Evolutionary conservation across 2,329 filamentous ascomycete species (phyloP).

Genomic region (Trichoderma hamatum): DNA sequence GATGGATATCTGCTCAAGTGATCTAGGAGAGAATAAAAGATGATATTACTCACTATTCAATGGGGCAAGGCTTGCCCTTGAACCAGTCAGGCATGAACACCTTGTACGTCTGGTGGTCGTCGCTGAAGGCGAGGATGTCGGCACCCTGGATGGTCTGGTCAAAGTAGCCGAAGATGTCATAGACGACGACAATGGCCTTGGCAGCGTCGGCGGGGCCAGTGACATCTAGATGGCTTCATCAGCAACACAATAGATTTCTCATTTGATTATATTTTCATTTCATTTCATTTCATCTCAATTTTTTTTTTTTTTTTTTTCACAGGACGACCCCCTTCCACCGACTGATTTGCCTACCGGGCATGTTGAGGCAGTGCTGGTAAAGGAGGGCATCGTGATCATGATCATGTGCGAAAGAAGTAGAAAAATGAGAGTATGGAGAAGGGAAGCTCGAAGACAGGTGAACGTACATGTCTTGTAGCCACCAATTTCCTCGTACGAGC

Average conservation of each 20-base stretch:
- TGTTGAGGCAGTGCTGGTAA: too few species aligned
- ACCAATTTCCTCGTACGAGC: slow-evolving; percentile 59
- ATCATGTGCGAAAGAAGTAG: neutral
- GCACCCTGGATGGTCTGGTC: slow-evolving; percentile 71
- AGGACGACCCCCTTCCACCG: too few species aligned
- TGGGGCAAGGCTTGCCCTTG: slow-evolving; percentile 66
- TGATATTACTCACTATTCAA: slow-evolving; percentile 56
- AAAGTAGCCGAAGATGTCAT: slow-evolving; percentile 72
- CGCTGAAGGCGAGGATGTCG: slow-evolving; percentile 63
- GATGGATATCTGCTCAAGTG: neutral
- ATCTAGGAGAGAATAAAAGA: neutral
- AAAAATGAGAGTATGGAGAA: neutral
- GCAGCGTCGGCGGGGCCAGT: slow-evolving; percentile 51
- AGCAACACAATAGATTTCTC: neutral
- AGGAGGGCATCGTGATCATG: neutral
- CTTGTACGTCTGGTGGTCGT: slow-evolving; percentile 68
- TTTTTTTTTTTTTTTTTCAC: too few species aligned
- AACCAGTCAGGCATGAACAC: slow-evolving; percentile 95
- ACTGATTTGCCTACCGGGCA: too few species aligned
- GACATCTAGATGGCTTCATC: slow-evolving; percentile 43
- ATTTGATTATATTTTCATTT: neutral
- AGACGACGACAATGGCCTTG: slow-evolving; percentile 65
- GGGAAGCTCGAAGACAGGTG: too few species aligned
- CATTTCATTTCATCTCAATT: neutral
- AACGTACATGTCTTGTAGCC: slow-evolving; percentile 55